Conservation (phyloP, 352 stramenopile species). For the Elongisporangium anandrum region DNA sequence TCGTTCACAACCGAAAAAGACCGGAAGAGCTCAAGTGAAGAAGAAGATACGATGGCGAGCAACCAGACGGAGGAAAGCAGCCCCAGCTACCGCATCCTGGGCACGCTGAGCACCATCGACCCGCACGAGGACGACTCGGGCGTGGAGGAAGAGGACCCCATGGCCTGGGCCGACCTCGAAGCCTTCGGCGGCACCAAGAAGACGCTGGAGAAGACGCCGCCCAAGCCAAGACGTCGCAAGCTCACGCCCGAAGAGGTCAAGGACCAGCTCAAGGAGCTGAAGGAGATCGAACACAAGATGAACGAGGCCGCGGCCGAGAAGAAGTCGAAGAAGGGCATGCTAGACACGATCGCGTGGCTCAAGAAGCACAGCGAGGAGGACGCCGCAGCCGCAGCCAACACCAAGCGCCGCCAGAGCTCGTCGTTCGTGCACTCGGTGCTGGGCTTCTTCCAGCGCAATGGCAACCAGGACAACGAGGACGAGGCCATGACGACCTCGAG, state of each 20-base stretch:
- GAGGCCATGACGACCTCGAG: constrained; percentile 11
- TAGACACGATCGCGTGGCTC: constrained; percentile 69
- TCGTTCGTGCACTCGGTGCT: constrained; percentile 63
- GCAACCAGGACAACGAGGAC: constrained; percentile 10
- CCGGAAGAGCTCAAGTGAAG: constrained; percentile 1
- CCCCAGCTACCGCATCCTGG: constrained; percentile 26
- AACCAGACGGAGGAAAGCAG: constrained; percentile 12
- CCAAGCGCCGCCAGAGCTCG: constrained; percentile 40
- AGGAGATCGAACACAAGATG: constrained; percentile 13
- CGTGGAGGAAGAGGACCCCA: constrained; percentile 23
- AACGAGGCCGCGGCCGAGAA: constrained; percentile 9
- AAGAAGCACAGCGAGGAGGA: constrained; percentile 48
- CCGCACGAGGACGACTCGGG: constrained; percentile 2
- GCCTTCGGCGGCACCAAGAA: constrained; percentile 43
- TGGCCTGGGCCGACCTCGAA: constrained; percentile 44
- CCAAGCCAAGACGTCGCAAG: constrained; percentile 13
- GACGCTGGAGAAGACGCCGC: constrained; percentile 31
- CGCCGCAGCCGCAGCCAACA: constrained; percentile 21
- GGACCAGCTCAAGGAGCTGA: constrained; percentile 10
- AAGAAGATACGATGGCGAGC: constrained; percentile 6
- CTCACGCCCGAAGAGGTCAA: constrained; percentile 21
- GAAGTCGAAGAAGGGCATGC: constrained; percentile 31
- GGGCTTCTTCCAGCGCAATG: constrained; percentile 32
- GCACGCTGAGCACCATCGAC: constrained; percentile 6
- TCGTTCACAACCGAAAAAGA: constrained; percentile 4